Conservation (phyloP, 2,329 filamentous ascomycete species). For the Scytalidium lignicola region DNA sequence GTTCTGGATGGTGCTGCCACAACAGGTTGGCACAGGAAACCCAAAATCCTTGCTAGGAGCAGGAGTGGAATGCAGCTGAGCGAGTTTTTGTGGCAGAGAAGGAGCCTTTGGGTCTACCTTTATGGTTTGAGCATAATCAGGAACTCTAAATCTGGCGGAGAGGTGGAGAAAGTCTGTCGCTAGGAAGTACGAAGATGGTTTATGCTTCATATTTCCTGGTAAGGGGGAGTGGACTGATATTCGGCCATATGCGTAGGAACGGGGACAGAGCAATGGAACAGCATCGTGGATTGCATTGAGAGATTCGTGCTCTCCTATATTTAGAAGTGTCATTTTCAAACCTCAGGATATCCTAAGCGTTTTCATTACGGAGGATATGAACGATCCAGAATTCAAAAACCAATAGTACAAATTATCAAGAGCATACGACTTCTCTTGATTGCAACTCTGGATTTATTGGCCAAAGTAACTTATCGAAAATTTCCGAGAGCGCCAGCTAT, state of each 20-base stretch:
- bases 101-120: constrained; percentile 19
- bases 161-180: constrained; percentile 80
- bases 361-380: no score
- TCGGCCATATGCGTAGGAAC: constrained; percentile 66
- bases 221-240: constrained; percentile 32
- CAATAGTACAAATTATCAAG: no score
- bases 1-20: constrained; percentile 76
- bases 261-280: constrained; percentile 72
- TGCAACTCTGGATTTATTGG: no score
- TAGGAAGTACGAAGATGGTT: constrained; percentile 40
- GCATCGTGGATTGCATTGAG: constrained; percentile 72
- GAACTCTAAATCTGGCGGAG: constrained; percentile 12
- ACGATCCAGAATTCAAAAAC: no score
- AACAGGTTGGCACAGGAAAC: constrained; percentile 81
- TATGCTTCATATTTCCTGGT: constrained; percentile 3
- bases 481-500: no score
- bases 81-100: constrained; percentile 71
- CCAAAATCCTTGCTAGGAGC: constrained; percentile 70
- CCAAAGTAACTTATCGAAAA: no score
- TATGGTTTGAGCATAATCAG: background rate
- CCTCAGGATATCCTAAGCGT: no score
- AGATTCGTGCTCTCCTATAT: constrained; percentile 71
- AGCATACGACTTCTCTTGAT: no score
- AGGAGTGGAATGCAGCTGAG: constrained; percentile 69
- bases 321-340: constrained; percentile 15